Evolutionary conservation across 2,329 filamentous ascomycete species (phyloP).

Genomic region (Stagonosporopsis rhizophila): DNA sequence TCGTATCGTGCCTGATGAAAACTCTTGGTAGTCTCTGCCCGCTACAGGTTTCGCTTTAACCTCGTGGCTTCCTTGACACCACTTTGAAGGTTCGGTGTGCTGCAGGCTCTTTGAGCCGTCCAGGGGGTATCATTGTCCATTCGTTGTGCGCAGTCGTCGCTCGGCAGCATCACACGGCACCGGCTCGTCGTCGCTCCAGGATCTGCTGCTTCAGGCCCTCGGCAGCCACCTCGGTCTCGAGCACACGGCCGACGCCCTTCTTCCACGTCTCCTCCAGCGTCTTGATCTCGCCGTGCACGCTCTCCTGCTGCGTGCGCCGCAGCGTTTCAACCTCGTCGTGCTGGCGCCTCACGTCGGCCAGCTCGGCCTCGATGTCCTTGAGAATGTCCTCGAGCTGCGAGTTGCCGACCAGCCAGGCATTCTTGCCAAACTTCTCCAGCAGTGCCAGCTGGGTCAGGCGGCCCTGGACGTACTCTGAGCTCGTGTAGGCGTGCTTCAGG

Average conservation of each 20-base stretch:
- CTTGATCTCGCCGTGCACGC: constrained; percentile 73
- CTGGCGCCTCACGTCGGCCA: constrained; percentile 70
- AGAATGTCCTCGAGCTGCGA: constrained; percentile 77
- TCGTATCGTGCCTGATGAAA: too few species aligned
- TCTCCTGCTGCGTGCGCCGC: constrained; percentile 74
- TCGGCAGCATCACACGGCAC: constrained; percentile 30
- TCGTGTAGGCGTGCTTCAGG: constrained; percentile 64
- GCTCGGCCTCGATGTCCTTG: constrained; percentile 73
- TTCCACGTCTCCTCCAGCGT: constrained; percentile 81
- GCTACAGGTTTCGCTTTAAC: too few species aligned
- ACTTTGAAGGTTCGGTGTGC: too few species aligned
- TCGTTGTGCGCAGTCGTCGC: too few species aligned
- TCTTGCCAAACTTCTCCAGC: constrained; percentile 83
- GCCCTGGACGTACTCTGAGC: constrained; percentile 63
- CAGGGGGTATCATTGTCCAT: too few species aligned
- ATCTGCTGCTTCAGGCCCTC: constrained; percentile 65
- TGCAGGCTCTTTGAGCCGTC: too few species aligned
- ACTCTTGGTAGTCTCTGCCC: too few species aligned
- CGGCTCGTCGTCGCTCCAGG: constrained; percentile 44
- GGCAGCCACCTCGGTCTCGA: constrained; percentile 87
- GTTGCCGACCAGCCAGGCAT: constrained; percentile 90
- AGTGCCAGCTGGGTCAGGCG: constrained; percentile 70
- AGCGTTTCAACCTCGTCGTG: constrained; percentile 76
- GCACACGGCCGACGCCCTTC: constrained; percentile 75
- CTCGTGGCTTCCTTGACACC: too few species aligned